These are phyloP conservation scores for Cadophora sp. DNA, from an alignment of 2,329 filamentous ascomycete genomes.

Conservation along the genomic window DNA sequence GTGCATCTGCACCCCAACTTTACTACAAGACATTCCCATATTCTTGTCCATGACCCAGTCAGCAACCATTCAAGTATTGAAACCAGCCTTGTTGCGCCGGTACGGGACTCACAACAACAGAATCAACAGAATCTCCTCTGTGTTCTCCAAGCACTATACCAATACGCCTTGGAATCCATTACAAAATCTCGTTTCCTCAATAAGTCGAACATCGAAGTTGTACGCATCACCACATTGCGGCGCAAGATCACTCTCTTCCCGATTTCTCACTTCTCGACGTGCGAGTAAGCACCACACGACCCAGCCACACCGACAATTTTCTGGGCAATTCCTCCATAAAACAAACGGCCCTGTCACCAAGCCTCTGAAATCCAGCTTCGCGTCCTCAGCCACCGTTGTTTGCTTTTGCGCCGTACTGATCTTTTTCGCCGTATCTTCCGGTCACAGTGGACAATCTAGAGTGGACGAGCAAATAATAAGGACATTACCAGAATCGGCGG, in stretches of 20 bases:
- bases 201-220: neutral
- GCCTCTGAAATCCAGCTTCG: constrained; percentile 1
- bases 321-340: neutral
- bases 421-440: constrained; percentile 1
- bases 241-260: constrained; percentile 9
- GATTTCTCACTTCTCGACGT: neutral
- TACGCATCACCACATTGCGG: constrained; percentile 13
- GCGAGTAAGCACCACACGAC: neutral
- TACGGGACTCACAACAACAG: neutral
- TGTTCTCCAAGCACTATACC: neutral
- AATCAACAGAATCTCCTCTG: neutral
- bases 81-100: constrained; percentile 3
- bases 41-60: constrained; percentile 2
- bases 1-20: constrained; percentile 7
- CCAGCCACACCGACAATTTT: constrained; percentile 2
- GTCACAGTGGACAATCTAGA: neutral
- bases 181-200: neutral
- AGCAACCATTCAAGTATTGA: constrained; percentile 5
- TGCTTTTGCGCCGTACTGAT: neutral
- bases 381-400: constrained; percentile 4
- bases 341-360: neutral
- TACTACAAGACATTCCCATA: neutral
- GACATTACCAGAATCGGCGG: neutral
- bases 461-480: neutral
- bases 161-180: neutral